phyloP scores from a whole-genome alignment of 306 rosid species.

The Gillenia trifoliata region DNA sequence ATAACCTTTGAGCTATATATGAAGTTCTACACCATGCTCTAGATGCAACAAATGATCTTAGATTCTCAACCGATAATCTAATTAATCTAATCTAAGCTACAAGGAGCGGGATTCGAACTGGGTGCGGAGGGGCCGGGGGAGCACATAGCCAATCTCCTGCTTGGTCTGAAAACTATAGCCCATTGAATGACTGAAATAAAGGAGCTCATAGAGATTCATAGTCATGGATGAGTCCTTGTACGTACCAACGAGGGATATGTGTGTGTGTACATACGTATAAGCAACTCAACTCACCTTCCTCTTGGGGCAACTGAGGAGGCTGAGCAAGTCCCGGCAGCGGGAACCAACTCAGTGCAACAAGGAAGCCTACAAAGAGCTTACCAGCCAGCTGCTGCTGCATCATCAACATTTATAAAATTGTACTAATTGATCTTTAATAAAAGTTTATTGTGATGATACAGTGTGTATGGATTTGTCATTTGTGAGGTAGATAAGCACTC shows the following conservation, averaged over 20 bases:
- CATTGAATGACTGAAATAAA: not conserved
- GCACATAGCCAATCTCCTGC: too few species aligned
- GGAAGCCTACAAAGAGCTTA: constrained; percentile 23
- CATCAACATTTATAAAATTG: constrained; percentile 9
- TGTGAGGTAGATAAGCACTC: not conserved
- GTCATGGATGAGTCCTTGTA: not conserved
- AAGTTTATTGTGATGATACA: too few species aligned
- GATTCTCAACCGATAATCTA: too few species aligned
- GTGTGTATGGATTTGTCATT: too few species aligned
- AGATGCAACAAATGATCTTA: not conserved
- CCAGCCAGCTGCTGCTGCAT: constrained; percentile 23
- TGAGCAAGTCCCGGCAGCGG: constrained; percentile 37
- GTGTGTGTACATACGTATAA: too few species aligned
- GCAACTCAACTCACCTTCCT: constrained; percentile 43
- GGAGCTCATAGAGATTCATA: too few species aligned
- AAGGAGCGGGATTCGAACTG: too few species aligned
- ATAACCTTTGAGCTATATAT: too few species aligned
- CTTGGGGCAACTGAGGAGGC: constrained; percentile 46
- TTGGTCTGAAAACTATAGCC: not conserved
- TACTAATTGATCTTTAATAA: not conserved
- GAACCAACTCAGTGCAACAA: constrained; percentile 36
- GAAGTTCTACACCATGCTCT: too few species aligned
- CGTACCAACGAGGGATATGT: too few species aligned
- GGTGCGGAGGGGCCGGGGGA: too few species aligned
- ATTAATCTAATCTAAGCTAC: too few species aligned